Percentiles rank a stretch among this genome's conserved stretches.
phyloP scores from a whole-genome alignment of 2,329 filamentous ascomycete genomes.

The Whalleya microplaca region DNA sequence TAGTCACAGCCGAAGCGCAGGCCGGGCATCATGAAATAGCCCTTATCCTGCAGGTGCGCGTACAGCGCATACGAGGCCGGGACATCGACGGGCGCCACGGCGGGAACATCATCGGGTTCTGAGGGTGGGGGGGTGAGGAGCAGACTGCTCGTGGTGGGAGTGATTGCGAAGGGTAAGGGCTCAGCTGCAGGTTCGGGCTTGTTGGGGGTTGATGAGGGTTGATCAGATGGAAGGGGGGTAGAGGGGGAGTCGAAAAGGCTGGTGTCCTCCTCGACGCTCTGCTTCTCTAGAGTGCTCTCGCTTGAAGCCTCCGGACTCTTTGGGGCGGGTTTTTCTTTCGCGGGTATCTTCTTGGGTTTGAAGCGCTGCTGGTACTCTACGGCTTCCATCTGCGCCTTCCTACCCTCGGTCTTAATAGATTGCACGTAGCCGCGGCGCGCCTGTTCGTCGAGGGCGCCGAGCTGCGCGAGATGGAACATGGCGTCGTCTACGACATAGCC shows the following conservation, averaged over 20 bases:
- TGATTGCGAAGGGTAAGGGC: conserved; percentile 25
- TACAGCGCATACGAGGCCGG: conserved; percentile 74
- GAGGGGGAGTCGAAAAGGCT: conserved; percentile 24
- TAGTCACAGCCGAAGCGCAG: conserved; percentile 94
- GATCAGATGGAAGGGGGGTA: conserved; percentile 7
- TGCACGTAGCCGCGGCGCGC: conserved; percentile 67
- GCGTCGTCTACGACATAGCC: conserved; percentile 83
- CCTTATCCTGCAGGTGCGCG: conserved; percentile 74
- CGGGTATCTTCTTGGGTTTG: conserved; percentile 11
- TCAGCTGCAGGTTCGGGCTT: conserved; percentile 10
- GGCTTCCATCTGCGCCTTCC: conserved; percentile 37
- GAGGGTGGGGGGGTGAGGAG: conserved; percentile 1
- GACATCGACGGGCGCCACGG: conserved; percentile 22
- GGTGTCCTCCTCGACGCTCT: conserved; percentile 5
- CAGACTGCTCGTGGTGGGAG: conserved; percentile 46
- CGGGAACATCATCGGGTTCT: background rate
- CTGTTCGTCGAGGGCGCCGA: conserved; percentile 60
- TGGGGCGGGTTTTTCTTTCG: conserved; percentile 18
- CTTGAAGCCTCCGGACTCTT: conserved; percentile 2
- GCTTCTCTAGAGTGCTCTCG: conserved; percentile 12
- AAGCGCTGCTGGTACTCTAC: conserved; percentile 24
- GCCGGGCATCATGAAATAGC: conserved; percentile 89
- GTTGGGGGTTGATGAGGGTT: background rate
- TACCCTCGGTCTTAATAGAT: conserved; percentile 53
- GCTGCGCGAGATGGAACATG: conserved; percentile 66